Evolutionary conservation across 1,139 yeast genomes (phyloP).

Genomic region (Taphrina sp.): DNA sequence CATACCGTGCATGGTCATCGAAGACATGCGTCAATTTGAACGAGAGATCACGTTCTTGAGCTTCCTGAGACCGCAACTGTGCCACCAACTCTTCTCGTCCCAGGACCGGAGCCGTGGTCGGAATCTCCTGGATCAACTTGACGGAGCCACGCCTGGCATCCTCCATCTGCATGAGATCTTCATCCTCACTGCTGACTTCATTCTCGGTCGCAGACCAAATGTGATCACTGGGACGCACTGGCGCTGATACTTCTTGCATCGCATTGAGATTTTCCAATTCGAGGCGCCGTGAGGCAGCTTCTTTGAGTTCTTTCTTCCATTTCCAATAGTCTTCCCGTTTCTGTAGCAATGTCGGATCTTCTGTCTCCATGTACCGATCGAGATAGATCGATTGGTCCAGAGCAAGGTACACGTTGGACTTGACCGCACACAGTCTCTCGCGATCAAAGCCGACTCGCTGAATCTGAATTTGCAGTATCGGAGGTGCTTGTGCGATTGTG

Average conservation of each 20-base stretch:
- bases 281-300: background rate
- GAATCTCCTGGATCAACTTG: background rate
- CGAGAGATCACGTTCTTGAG: constrained; percentile 16
- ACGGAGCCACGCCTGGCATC: constrained; percentile 19
- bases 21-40: constrained; percentile 42
- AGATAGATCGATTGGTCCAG: constrained; percentile 73
- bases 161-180: background rate
- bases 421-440: constrained; percentile 68
- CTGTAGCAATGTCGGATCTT: constrained; percentile 53
- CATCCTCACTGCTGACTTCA: constrained; percentile 14
- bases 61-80: constrained; percentile 11
- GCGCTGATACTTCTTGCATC: constrained; percentile 1
- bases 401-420: constrained; percentile 76
- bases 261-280: constrained; percentile 8
- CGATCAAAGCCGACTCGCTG: constrained; percentile 91
- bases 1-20: constrained; percentile 55
- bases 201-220: constrained; percentile 25
- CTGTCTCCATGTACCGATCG: constrained; percentile 85
- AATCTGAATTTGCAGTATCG: constrained; percentile 82
- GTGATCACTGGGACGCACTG: constrained; percentile 7
- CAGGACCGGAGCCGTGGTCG: background rate
- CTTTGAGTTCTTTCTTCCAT: constrained; percentile 56
- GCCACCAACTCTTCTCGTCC: constrained; percentile 8
- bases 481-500: constrained; percentile 70
- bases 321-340: constrained; percentile 60